Percentiles rank a stretch among this genome's conserved stretches.
These are phyloP conservation scores for Neurospora sp. DNA, from an alignment of 495 filamentous ascomycete genomes.

Conservation along the genomic window DNA sequence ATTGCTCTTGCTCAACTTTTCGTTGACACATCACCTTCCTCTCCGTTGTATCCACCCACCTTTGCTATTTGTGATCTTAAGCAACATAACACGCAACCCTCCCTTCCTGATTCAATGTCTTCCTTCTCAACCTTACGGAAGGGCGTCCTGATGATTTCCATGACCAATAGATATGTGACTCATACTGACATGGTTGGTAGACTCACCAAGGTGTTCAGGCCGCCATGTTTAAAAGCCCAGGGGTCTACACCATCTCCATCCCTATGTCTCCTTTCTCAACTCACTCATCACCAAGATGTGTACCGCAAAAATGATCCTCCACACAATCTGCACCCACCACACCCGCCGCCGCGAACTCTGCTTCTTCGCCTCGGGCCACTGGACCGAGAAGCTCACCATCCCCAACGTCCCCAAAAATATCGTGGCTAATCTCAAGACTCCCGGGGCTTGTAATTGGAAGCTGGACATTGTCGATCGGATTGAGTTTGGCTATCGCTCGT, in stretches of 20 bases:
- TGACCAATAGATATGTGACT: too few relatives aligned
- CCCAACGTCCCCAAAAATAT: neutral
- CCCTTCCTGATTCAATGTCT: too few relatives aligned
- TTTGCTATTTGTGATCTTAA: too few relatives aligned
- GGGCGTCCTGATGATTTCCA: too few relatives aligned
- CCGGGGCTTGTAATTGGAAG: neutral
- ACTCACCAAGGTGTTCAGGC: too few relatives aligned
- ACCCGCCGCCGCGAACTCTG: neutral
- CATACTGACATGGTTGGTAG: too few relatives aligned
- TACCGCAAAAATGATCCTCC: neutral
- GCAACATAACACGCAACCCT: too few relatives aligned
- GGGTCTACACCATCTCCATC: neutral
- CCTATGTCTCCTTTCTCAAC: neutral
- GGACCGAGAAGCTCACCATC: neutral
- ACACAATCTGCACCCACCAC: neutral
- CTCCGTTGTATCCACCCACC: too few relatives aligned
- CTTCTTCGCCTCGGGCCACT: neutral
- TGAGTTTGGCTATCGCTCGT: neutral
- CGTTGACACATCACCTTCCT: too few relatives aligned
- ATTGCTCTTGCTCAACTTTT: too few relatives aligned
- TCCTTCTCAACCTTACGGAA: too few relatives aligned
- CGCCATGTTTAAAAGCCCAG: too few relatives aligned
- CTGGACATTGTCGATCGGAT: neutral
- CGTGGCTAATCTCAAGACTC: neutral
- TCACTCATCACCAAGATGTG: neutral